Conservation (phyloP, 2,329 filamentous ascomycete species). For the Fusarium sp. region DNA sequence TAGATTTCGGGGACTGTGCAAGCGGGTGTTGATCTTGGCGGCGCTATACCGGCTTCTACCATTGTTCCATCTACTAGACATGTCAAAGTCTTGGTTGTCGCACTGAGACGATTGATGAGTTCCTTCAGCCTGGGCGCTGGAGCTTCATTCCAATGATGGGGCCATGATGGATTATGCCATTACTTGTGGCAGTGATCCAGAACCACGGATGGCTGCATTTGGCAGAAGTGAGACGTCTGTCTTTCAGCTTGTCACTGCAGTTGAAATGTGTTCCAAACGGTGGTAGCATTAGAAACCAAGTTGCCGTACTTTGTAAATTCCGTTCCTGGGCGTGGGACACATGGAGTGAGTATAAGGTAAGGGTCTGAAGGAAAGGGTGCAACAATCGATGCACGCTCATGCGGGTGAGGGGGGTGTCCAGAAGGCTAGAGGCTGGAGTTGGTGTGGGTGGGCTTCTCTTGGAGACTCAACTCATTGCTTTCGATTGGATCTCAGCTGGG, state of each 20-base stretch:
- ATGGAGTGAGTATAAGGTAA: conserved; percentile 22
- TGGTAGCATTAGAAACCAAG: not conserved
- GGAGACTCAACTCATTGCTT: conserved; percentile 12
- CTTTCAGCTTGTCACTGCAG: not conserved
- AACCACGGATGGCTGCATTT: conserved; percentile 11
- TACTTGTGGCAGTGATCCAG: conserved; percentile 12
- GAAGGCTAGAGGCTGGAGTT: conserved; percentile 14
- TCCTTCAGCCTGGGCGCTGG: conserved; percentile 31
- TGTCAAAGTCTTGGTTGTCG: conserved; percentile 16
- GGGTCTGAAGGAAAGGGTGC: not conserved
- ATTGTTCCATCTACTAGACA: conserved; percentile 22
- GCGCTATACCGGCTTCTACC: conserved; percentile 10
- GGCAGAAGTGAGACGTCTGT: not conserved
- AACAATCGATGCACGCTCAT: conserved; percentile 19
- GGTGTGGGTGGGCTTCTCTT: conserved; percentile 26
- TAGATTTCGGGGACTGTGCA: conserved; percentile 9
- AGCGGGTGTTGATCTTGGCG: conserved; percentile 15
- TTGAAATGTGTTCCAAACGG: not conserved
- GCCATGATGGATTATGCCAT: conserved; percentile 15
- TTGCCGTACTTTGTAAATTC: not conserved
- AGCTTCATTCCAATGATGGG: conserved; percentile 31
- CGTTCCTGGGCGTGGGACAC: conserved; percentile 24
- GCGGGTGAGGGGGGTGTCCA: not conserved
- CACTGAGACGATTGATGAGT: conserved; percentile 6
- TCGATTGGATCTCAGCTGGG: conserved; percentile 20